These are phyloP conservation scores for Pseudoneurospora amorphoporcata DNA, from an alignment of 495 filamentous ascomycete genomes.

Conservation along the genomic window DNA sequence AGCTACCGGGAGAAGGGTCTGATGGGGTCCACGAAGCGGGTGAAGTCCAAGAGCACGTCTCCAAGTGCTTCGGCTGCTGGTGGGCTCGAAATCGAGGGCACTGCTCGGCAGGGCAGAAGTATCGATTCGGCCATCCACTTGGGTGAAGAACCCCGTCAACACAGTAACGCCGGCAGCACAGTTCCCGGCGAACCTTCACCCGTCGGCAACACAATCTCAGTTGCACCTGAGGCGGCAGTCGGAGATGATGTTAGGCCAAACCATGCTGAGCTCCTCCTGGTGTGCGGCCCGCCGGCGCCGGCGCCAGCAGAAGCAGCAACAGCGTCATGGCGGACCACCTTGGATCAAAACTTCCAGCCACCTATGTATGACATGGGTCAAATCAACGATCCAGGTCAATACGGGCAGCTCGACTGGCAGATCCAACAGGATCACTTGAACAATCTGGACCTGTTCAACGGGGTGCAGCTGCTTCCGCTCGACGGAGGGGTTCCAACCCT, in stretches of 20 bases:
- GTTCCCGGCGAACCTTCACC: neutral
- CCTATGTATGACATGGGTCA: neutral
- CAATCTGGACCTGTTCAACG: constrained; percentile 2
- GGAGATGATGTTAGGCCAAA: neutral
- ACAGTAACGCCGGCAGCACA: neutral
- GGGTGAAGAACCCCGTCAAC: neutral
- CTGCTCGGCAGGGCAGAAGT: neutral
- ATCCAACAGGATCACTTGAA: neutral
- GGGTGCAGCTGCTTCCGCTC: neutral
- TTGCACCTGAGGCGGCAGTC: neutral
- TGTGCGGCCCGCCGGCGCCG: neutral
- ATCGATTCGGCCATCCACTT: neutral
- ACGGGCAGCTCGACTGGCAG: constrained; percentile 11
- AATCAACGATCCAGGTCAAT: neutral
- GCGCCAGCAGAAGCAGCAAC: neutral
- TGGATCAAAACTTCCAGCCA: neutral
- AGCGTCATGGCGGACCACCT: neutral
- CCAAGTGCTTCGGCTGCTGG: neutral
- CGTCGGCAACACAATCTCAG: neutral
- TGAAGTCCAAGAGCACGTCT: neutral
- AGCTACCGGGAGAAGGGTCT: constrained; percentile 14
- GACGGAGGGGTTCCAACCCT: constrained; percentile 7
- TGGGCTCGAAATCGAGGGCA: neutral
- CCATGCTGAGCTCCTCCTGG: neutral
- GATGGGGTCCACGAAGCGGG: constrained; percentile 14